Evolutionary conservation across 805 yeast species (phyloP), one percentile per base, ranked within the genome.

Genomic region (Candida golubevii): DNA sequence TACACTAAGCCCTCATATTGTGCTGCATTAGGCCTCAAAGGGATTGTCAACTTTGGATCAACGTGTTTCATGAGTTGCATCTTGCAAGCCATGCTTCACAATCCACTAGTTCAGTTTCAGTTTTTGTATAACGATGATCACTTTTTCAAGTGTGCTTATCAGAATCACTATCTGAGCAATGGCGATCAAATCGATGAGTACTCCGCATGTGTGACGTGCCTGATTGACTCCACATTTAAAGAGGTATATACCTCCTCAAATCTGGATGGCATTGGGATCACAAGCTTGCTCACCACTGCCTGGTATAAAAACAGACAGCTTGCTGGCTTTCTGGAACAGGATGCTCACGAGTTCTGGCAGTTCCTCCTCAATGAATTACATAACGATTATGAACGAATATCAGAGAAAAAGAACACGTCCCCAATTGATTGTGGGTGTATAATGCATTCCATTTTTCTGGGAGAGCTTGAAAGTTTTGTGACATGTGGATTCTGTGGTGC

Each of bases 281-380:
- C 93, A 2, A 78, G 85, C 40, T 65, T 93, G 38, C 71, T 93
- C 39, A 75, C 79, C n/a, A 87, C 96, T 10, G 83, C 96, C 1
- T 89, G 97, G 91, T 83, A 82, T 56, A 82, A 83, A 38, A 86
- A 88, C 54, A 79, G 85, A 52, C 78, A 88, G 30, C 75, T 93
- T 46, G 96, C 97, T 0, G 99, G 99, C 1, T 90, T 90, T 54
- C 85, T 93, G 31, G 97, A 93, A 64, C 99, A 93, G 65, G 99
- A 93, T 62, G 98, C 99, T 0, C 99, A 93, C 65, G 99, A 93
- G 64, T 93, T 91, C 64, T 84, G 95, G 84, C 97, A 93, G 60
- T 90, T 91, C 60, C 59, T 91, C 27, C 72, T 91, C 33, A 86
- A 91, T 63, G 95, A 89, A 63, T 65, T 93, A 45, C 99, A 93